Base-by-base conservation (phyloP, 306 rosid genomes). In the Begonia peltatifolia region DNA sequence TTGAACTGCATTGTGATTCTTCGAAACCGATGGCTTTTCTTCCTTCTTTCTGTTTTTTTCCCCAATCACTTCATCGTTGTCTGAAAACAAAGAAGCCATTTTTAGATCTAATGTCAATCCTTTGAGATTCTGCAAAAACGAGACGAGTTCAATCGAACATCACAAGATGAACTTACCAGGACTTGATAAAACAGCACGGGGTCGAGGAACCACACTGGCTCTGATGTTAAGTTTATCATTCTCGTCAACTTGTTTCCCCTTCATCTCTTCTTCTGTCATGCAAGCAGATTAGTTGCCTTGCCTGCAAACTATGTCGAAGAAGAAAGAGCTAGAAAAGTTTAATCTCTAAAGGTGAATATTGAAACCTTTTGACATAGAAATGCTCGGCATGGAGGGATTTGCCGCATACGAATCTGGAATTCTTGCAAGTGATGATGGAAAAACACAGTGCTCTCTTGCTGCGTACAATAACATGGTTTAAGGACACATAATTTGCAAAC, bases 111-210 rank as follows among this genome's bases (percentile, higher is more conserved):
- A 30, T 30, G 38, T 30, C 38, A 25, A 25, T 25, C 35, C 35
- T 25, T 25, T 25, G 35, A 43, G 47, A 43, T 43, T 43, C 47
- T 43, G 11, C 11, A 13, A 5, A 17, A 10, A 13, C 11, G 13
- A 43, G 47, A 43, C 38, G 38, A 30, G 38, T 30, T 30, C 38
- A 30, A 30, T 30, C 38, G 6, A 25, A 25, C 1, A 25, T 1
- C 35, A 62, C 48, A 46, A 46, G 30, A 10, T 17, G 46, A 35
- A 50, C 55, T 69, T 80, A 89, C 97, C 81, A 38, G 94, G 90
- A 71, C 97, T 89, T 48, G 97, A 89, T 62, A 89, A 52, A 58
- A 84, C 82, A 38, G 94, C 97, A 9, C 97, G 93, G 0, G 97
- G 97, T 22, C 71, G 85, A 36, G 76, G 94, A 53, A 84, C 68